Percentiles rank a stretch among this genome's conserved stretches.
Evolutionary conservation across 495 filamentous ascomycete species (phyloP).

Genomic region (Podospora pseudopauciseta): DNA sequence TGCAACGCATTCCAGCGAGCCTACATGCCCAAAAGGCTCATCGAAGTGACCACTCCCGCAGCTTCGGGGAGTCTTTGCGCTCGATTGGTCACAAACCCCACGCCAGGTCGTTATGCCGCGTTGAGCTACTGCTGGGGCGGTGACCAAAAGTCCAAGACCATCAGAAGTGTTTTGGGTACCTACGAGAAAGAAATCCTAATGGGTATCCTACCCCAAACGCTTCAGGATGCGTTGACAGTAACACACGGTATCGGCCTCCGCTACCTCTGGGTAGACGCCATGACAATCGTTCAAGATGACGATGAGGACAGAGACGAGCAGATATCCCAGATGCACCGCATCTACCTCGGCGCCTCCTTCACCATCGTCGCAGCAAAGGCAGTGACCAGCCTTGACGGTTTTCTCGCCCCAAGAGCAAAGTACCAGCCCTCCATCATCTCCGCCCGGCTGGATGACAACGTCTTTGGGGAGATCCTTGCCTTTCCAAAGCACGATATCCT

Average conservation of each 20-base stretch:
- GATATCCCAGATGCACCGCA: conserved; percentile 6
- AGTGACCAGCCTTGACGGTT: not conserved
- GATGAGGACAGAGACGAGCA: conserved; percentile 1
- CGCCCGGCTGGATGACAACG: not conserved
- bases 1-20: not conserved
- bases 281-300: conserved; percentile 29
- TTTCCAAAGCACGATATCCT: not conserved
- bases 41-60: not conserved
- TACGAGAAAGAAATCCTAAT: not conserved
- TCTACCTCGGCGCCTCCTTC: conserved; percentile 5
- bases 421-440: not conserved
- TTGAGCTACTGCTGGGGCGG: conserved; percentile 25
- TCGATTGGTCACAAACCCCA: not conserved
- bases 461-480: not conserved
- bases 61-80: not conserved
- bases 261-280: conserved; percentile 30
- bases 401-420: not conserved
- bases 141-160: conserved; percentile 17
- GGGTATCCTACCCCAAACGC: conserved; percentile 7
- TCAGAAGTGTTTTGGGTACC: not conserved
- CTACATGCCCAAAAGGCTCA: not conserved
- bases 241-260: conserved; percentile 19
- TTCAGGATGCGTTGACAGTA: conserved; percentile 27
- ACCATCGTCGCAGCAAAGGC: not conserved
- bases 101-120: not conserved